Conservation (phyloP, 352 stramenopile species). For the Phytopythium aichiense region DNA sequence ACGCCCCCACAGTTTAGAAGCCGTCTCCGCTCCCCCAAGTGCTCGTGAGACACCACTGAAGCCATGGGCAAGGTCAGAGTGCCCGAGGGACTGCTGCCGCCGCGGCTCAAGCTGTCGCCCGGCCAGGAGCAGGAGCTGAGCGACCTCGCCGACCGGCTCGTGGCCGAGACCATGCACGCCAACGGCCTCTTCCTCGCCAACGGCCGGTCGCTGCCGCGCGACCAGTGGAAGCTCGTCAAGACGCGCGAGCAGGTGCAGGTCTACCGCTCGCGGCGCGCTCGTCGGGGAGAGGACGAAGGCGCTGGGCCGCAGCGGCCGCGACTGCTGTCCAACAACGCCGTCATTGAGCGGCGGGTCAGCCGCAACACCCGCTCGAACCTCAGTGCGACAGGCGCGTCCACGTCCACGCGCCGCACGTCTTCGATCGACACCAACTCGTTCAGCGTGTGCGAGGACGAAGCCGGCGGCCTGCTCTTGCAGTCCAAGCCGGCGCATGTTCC, state of each 20-base stretch:
- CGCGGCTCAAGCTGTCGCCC: constrained; percentile 23
- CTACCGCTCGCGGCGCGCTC: constrained; percentile 41
- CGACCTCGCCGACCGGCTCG: constrained; percentile 45
- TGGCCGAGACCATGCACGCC: constrained; percentile 50
- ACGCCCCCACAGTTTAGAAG: neutral
- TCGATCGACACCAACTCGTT: constrained; percentile 29
- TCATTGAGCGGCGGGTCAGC: constrained; percentile 22
- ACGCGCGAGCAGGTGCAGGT: constrained; percentile 49
- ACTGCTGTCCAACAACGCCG: constrained; percentile 38
- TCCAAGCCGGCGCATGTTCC: constrained; percentile 30
- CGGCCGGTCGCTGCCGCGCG: constrained; percentile 22
- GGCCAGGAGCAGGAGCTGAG: constrained; percentile 32
- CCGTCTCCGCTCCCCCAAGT: neutral
- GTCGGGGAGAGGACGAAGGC: constrained; percentile 15
- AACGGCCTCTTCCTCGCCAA: constrained; percentile 46
- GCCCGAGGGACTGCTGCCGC: constrained; percentile 18
- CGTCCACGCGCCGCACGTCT: constrained; percentile 6
- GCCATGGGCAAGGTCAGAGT: constrained; percentile 22
- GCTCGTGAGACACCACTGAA: neutral
- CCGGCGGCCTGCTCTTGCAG: constrained; percentile 23
- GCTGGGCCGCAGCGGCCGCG: constrained; percentile 27
- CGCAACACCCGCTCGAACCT: constrained; percentile 17
- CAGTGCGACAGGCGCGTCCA: constrained; percentile 15
- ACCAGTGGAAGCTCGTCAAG: constrained; percentile 55
- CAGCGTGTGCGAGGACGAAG: constrained; percentile 30